Conservation (phyloP, 768 basidiomycete genomes). For the Termitomyces sp. region DNA sequence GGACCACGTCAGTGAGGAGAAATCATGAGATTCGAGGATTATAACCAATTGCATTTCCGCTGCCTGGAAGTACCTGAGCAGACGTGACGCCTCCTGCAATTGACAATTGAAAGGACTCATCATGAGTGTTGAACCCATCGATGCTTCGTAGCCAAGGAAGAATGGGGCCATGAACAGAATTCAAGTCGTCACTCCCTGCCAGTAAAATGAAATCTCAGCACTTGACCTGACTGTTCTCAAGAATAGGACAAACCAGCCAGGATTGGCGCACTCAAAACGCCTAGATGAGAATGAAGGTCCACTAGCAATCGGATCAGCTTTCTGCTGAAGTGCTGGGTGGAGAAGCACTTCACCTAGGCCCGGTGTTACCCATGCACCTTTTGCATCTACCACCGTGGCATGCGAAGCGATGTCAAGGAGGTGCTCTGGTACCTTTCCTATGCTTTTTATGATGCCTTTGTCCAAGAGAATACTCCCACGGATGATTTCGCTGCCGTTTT, state of each 20-base stretch:
- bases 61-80: constrained; percentile 75
- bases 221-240: constrained; percentile 4
- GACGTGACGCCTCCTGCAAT: constrained; percentile 89
- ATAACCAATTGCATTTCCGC: constrained; percentile 66
- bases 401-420: constrained; percentile 33
- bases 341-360: constrained; percentile 39
- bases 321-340: constrained; percentile 9
- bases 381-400: constrained; percentile 50
- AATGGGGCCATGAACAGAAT: constrained; percentile 63
- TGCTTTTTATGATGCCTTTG: constrained; percentile 52
- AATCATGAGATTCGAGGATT: background rate
- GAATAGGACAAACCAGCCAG: constrained; percentile 26
- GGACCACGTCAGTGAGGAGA: background rate
- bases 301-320: constrained; percentile 33
- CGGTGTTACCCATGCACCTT: constrained; percentile 65
- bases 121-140: constrained; percentile 85
- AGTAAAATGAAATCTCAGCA: background rate
- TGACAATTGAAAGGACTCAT: constrained; percentile 64
- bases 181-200: constrained; percentile 48
- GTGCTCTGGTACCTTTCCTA: constrained; percentile 45
- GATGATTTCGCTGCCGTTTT: constrained; percentile 47
- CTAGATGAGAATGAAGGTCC: constrained; percentile 78
- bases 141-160: constrained; percentile 76
- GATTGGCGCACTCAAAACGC: constrained; percentile 62
- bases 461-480: constrained; percentile 66